Evolutionary conservation across 2,329 filamentous ascomycete genomes (phyloP).

Genomic region (Dryadomyces sulphureus): DNA sequence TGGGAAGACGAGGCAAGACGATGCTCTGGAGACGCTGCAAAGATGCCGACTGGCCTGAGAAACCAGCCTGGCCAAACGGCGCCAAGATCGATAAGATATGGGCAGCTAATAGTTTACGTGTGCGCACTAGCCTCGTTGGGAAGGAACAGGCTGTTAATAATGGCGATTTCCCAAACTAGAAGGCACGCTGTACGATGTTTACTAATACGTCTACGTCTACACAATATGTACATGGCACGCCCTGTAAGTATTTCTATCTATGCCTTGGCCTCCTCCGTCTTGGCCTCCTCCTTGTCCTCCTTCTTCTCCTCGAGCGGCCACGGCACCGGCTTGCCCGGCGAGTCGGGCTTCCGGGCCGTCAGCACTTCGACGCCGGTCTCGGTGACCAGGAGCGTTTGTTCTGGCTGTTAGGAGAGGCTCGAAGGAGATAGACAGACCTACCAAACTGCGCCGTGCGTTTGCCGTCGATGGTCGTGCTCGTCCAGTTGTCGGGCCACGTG

Average conservation of each 20-base stretch:
- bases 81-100: constrained; percentile 7
- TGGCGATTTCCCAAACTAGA: neutral
- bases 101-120: constrained; percentile 3
- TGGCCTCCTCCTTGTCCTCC: neutral
- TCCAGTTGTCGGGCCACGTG: constrained; percentile 99
- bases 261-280: neutral
- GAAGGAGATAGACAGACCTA: constrained; percentile 26
- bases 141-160: no score
- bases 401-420: constrained; percentile 21
- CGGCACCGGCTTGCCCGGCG: constrained; percentile 59
- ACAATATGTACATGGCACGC: no score
- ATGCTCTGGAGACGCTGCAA: neutral
- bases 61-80: neutral
- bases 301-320: constrained; percentile 25
- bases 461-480: constrained; percentile 82
- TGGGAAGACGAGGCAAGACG: neutral
- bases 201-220: neutral
- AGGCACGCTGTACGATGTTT: neutral
- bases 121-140: constrained; percentile 3
- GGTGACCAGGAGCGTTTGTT: constrained; percentile 74
- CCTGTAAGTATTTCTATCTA: neutral
- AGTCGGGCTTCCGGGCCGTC: constrained; percentile 57
- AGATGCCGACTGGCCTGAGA: neutral
- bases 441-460: constrained; percentile 85
- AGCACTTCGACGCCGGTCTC: constrained; percentile 72